Conservation (phyloP, 805 yeast genomes). For the Ogataea nitratoaversa region DNA sequence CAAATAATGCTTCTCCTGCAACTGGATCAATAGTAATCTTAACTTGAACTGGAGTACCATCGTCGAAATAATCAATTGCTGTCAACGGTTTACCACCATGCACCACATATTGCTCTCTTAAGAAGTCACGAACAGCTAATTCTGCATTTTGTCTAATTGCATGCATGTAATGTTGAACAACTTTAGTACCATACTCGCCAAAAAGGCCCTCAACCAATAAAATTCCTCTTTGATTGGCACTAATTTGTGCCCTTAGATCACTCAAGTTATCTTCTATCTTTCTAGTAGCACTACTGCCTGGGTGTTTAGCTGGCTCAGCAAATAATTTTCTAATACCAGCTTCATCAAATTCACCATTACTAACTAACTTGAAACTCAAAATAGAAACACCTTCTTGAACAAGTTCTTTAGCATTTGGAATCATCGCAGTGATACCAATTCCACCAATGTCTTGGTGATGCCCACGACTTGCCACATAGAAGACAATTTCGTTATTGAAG, state of each 20-base stretch:
- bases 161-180: slow-evolving; percentile 44
- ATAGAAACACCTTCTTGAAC: slow-evolving; percentile 56
- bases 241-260: slow-evolving; percentile 45
- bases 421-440: slow-evolving; percentile 54
- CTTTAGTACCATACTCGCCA: slow-evolving; percentile 39
- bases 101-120: slow-evolving; percentile 36
- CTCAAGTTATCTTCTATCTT: slow-evolving; percentile 50
- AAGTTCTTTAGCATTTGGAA: slow-evolving; percentile 49
- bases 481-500: slow-evolving; percentile 39
- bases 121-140: slow-evolving; percentile 36
- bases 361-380: slow-evolving; percentile 46
- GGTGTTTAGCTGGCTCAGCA: slow-evolving; percentile 43
- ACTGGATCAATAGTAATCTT: slow-evolving; percentile 38
- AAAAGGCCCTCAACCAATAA: slow-evolving; percentile 39
- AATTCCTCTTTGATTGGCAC: slow-evolving; percentile 52
- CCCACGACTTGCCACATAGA: slow-evolving; percentile 55
- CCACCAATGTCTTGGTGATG: slow-evolving; percentile 65
- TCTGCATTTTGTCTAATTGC: slow-evolving; percentile 45
- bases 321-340: slow-evolving; percentile 43
- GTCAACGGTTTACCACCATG: slow-evolving; percentile 34
- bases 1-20: slow-evolving; percentile 43
- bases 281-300: slow-evolving; percentile 55
- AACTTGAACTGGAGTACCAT: slow-evolving; percentile 47
- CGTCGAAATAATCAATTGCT: slow-evolving; percentile 51
- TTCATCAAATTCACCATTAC: slow-evolving; percentile 48